phyloP scores from a whole-genome alignment of 129 eudicot species.

The Lactuca saligna region DNA sequence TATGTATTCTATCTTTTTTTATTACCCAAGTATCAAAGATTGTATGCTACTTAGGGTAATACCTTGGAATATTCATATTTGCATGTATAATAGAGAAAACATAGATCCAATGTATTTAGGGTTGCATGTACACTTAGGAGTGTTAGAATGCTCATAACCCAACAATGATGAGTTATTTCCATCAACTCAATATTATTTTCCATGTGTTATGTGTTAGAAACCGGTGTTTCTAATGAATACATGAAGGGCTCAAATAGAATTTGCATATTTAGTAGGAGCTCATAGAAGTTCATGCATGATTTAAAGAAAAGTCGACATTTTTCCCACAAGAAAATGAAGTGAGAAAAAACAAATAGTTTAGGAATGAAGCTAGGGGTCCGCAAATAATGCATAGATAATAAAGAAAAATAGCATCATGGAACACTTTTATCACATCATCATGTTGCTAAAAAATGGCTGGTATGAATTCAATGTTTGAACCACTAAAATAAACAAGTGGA shows the following conservation, averaged over 20 bases:
- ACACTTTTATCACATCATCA: background rate
- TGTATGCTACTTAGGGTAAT: too few species aligned
- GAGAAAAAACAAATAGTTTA: background rate
- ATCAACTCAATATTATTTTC: constrained; percentile 43
- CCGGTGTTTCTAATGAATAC: background rate
- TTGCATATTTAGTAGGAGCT: background rate
- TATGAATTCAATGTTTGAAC: background rate
- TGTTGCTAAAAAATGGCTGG: background rate
- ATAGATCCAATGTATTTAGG: too few species aligned
- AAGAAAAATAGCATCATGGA: background rate
- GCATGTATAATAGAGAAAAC: too few species aligned
- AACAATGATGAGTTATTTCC: constrained; percentile 47
- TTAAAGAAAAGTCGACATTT: background rate
- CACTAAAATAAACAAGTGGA: background rate
- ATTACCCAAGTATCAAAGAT: too few species aligned
- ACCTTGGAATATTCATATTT: too few species aligned
- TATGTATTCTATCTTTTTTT: too few species aligned
- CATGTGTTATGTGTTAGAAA: constrained; percentile 36
- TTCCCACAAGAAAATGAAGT: background rate
- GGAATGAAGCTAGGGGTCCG: background rate
- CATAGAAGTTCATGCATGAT: background rate
- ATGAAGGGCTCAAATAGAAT: constrained; percentile 12
- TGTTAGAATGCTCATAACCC: too few species aligned
- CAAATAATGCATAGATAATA: background rate
- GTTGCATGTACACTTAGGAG: too few species aligned